Percentiles rank a stretch among this genome's conserved stretches.
phyloP scores from a whole-genome alignment of 1,139 yeast genomes.

The Hyphopichia burtonii region DNA sequence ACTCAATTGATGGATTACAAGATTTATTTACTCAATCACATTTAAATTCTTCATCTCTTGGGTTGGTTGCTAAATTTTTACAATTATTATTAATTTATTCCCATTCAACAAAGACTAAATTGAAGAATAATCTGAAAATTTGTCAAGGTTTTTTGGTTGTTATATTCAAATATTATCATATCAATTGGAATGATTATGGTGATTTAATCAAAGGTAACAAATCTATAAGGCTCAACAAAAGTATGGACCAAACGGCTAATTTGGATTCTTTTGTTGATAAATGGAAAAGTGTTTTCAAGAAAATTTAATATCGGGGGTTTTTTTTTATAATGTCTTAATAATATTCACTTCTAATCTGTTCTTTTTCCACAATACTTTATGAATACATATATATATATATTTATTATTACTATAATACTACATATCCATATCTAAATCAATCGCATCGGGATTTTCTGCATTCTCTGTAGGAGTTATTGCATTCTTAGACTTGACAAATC shows the following conservation, averaged over 20 bases:
- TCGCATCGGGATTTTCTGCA: conserved; percentile 60
- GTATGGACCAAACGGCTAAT: conserved; percentile 31
- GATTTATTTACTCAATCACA: conserved; percentile 2
- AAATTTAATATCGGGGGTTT: conserved; percentile 5
- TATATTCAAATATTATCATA: conserved; percentile 40
- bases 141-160: conserved; percentile 35
- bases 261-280: conserved; percentile 39
- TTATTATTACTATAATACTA: conserved; percentile 4
- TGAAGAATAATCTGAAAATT: conserved; percentile 30
- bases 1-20: conserved; percentile 6
- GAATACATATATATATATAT: background rate
- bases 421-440: conserved; percentile 58
- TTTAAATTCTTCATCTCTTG: conserved; percentile 25
- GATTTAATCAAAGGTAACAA: conserved; percentile 36
- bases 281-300: conserved; percentile 33
- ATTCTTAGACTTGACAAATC: conserved; percentile 52
- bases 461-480: conserved; percentile 5
- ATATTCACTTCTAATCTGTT: background rate
- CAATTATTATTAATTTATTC: conserved; percentile 40
- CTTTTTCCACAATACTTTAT: conserved; percentile 4
- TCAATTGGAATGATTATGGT: conserved; percentile 39
- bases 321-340: background rate
- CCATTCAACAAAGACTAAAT: conserved; percentile 32
- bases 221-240: conserved; percentile 39
- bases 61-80: conserved; percentile 28